phyloP scores from a whole-genome alignment of 768 basidiomycete genomes.

The Suillus bovinus region DNA sequence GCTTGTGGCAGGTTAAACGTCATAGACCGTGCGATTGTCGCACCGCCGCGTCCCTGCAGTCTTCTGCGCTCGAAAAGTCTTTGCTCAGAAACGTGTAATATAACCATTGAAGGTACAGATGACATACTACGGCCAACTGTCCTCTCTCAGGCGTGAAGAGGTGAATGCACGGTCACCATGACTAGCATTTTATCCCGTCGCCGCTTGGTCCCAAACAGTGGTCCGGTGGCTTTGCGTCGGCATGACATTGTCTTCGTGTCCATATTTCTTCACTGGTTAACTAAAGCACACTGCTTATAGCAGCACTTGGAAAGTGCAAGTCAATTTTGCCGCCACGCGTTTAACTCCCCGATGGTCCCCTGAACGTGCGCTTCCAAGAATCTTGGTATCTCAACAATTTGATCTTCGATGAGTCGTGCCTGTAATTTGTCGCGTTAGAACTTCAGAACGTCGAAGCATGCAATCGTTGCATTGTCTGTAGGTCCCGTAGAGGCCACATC shows the following conservation, averaged over 20 bases:
- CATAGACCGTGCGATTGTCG: background rate
- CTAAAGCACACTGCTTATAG: background rate
- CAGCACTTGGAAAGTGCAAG: background rate
- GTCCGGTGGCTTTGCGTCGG: background rate
- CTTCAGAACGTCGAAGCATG: background rate
- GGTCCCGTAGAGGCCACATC: too few species aligned
- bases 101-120: background rate
- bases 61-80: background rate
- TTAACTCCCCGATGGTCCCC: background rate
- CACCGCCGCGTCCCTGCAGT: background rate
- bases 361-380: background rate
- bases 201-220: background rate
- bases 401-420: background rate
- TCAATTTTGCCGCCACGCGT: background rate
- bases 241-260: background rate
- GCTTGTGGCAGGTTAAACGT: background rate
- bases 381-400: background rate
- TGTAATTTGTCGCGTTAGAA: background rate
- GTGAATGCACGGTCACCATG: background rate
- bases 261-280: background rate
- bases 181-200: background rate
- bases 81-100: background rate
- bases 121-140: background rate
- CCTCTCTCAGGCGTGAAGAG: background rate
- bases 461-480: background rate